Evolutionary conservation across 1,284 basidiomycete genomes (phyloP).

Genomic region (Lignosus rhinocerotis): DNA sequence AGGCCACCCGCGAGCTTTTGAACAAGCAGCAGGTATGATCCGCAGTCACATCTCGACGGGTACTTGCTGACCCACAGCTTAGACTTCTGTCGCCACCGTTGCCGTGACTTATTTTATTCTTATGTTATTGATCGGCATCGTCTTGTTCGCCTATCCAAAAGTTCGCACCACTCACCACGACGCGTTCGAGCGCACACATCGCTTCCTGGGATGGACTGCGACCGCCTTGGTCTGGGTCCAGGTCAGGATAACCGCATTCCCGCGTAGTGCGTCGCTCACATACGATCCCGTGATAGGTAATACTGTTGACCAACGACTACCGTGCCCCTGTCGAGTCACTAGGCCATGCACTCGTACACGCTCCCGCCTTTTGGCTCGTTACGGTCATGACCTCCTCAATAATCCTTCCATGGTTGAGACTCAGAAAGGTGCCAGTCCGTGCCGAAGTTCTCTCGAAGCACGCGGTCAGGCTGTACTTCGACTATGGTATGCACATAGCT

Average conservation of each 20-base stretch:
- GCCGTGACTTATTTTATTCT: slow-evolving; percentile 55
- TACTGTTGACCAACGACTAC: slow-evolving; percentile 56
- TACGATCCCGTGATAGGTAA: slow-evolving; percentile 35
- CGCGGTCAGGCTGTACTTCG: slow-evolving; percentile 57
- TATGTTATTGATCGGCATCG: slow-evolving; percentile 47
- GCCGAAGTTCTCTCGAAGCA: slow-evolving; percentile 56
- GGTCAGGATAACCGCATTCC: slow-evolving; percentile 28
- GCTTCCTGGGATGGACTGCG: slow-evolving; percentile 57
- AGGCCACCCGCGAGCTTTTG: slow-evolving; percentile 52
- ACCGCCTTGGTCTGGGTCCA: slow-evolving; percentile 57
- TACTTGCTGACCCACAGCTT: slow-evolving; percentile 13
- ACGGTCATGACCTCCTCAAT: slow-evolving; percentile 52
- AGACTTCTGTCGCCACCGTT: slow-evolving; percentile 50
- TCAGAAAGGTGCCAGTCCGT: slow-evolving; percentile 54
- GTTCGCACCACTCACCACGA: slow-evolving; percentile 50
- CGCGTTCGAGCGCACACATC: slow-evolving; percentile 54
- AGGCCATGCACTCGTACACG: slow-evolving; percentile 43
- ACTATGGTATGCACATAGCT: slow-evolving; percentile 43
- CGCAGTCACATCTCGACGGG: background rate
- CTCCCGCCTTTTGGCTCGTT: slow-evolving; percentile 57
- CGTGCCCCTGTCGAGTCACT: slow-evolving; percentile 40
- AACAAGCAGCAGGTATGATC: slow-evolving; percentile 39
- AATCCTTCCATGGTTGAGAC: slow-evolving; percentile 52
- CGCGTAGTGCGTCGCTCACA: slow-evolving; percentile 3
- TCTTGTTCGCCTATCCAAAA: slow-evolving; percentile 52